phyloP scores from a whole-genome alignment of 192 early-diverging fungal species.

The Jimgerdemannia flammicorona region DNA sequence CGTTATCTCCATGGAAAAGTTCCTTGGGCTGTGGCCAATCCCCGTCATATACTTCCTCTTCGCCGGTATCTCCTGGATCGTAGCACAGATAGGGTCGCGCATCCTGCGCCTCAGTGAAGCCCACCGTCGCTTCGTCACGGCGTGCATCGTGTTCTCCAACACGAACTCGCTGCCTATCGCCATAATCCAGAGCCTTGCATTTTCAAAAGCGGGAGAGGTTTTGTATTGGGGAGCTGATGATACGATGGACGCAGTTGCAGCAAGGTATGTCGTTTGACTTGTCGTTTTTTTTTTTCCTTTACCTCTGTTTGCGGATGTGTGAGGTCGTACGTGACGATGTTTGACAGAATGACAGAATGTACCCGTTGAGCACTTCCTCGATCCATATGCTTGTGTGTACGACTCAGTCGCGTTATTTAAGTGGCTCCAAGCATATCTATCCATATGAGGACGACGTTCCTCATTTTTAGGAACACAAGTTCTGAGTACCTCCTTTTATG shows the following conservation, averaged over 20 bases:
- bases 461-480: neutral
- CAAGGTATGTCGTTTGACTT: slow-evolving; percentile 31
- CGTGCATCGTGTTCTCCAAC: slow-evolving; percentile 66
- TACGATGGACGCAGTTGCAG: slow-evolving; percentile 37
- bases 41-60: slow-evolving; percentile 46
- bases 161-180: slow-evolving; percentile 74
- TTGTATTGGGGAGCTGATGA: slow-evolving; percentile 40
- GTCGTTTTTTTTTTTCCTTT: neutral
- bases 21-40: slow-evolving; percentile 71
- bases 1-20: slow-evolving; percentile 55
- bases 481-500: neutral
- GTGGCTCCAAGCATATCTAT: too few species aligned
- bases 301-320: too few species aligned
- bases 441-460: too few species aligned
- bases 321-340: too few species aligned
- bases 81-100: slow-evolving; percentile 34
- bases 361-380: too few species aligned
- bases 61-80: slow-evolving; percentile 25
- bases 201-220: slow-evolving; percentile 41
- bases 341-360: too few species aligned
- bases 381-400: too few species aligned
- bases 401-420: too few species aligned
- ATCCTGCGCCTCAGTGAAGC: slow-evolving; percentile 38
- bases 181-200: slow-evolving; percentile 55
- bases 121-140: slow-evolving; percentile 58